Conservation (phyloP, 2,329 filamentous ascomycete genomes). For the Fusarium succisae region DNA sequence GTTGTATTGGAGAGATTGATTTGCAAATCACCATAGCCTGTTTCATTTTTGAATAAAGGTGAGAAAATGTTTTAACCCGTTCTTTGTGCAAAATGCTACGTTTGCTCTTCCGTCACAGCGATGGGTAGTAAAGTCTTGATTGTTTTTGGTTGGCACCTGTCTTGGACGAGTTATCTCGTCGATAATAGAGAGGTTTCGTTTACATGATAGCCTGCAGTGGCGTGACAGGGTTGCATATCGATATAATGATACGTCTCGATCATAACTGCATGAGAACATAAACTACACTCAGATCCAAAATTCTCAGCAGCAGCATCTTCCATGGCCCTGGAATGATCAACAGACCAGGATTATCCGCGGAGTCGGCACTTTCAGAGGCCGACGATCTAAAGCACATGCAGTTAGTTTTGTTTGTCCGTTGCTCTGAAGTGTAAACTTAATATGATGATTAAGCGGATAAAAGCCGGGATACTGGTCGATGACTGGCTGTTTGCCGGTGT, state of each 20-base stretch:
- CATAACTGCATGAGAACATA: not conserved
- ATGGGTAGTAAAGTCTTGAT: not conserved
- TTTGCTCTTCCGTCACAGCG: not conserved
- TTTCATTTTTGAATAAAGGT: not conserved
- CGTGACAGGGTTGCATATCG: not conserved
- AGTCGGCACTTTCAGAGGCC: not conserved
- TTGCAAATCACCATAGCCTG: too few species aligned
- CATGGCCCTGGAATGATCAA: not conserved
- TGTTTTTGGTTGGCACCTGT: not conserved
- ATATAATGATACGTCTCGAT: not conserved
- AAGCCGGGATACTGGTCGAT: not conserved
- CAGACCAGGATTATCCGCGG: not conserved
- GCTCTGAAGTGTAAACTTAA: not conserved
- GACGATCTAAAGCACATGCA: not conserved
- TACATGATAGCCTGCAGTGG: accelerated
- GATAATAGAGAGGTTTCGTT: not conserved
- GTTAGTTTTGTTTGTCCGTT: not conserved
- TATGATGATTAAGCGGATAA: not conserved
- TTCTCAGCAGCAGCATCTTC: not conserved
- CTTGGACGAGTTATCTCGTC: not conserved
- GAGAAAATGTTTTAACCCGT: accelerated
- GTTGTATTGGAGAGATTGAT: not conserved
- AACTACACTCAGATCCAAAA: too few species aligned
- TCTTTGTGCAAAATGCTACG: accelerated
- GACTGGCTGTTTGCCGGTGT: not conserved